Percentiles rank a stretch among this genome's conserved stretches.
phyloP scores from a whole-genome alignment of 2,329 filamentous ascomycete species.

The Phialophora expanda region DNA sequence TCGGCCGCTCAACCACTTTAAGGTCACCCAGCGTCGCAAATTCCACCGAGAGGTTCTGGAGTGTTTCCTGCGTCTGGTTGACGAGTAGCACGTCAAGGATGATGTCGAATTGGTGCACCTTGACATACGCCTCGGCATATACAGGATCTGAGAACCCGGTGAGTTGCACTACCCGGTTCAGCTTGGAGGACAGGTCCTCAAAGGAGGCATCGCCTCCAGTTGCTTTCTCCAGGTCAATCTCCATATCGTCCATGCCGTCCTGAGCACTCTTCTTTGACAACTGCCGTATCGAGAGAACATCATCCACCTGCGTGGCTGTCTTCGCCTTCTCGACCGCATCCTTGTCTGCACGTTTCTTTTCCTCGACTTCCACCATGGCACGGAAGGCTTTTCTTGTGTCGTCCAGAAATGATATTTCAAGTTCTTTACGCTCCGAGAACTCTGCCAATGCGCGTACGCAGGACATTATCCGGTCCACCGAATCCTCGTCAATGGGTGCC shows the following conservation, averaged over 20 bases:
- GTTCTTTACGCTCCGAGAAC: constrained; percentile 84
- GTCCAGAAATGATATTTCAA: constrained; percentile 90
- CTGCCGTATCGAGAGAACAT: constrained; percentile 90
- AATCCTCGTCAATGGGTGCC: constrained; percentile 95
- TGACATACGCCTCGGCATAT: constrained; percentile 98
- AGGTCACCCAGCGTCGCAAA: constrained; percentile 98
- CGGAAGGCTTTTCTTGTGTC: constrained; percentile 96
- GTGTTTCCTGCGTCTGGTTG: constrained; percentile 94
- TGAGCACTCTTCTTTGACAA: constrained; percentile 86
- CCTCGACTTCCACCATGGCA: constrained; percentile 94
- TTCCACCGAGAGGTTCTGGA: constrained; percentile 96
- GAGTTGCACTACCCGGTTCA: constrained; percentile 93
- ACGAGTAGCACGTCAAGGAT: constrained; percentile 94
- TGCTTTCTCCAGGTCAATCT: constrained; percentile 88
- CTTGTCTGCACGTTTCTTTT: constrained; percentile 96
- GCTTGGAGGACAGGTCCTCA: constrained; percentile 89
- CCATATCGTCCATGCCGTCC: constrained; percentile 83
- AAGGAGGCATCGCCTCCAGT: constrained; percentile 84
- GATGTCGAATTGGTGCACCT: constrained; percentile 98
- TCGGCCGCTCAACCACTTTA: constrained; percentile 95
- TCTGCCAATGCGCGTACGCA: constrained; percentile 92
- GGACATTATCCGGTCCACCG: constrained; percentile 97
- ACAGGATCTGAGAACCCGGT: constrained; percentile 98
- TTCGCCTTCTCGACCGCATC: constrained; percentile 92
- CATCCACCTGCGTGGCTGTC: constrained; percentile 91